Evolutionary conservation across 1,139 yeast species (phyloP).

Genomic region (Yamadazyma aaseri): DNA sequence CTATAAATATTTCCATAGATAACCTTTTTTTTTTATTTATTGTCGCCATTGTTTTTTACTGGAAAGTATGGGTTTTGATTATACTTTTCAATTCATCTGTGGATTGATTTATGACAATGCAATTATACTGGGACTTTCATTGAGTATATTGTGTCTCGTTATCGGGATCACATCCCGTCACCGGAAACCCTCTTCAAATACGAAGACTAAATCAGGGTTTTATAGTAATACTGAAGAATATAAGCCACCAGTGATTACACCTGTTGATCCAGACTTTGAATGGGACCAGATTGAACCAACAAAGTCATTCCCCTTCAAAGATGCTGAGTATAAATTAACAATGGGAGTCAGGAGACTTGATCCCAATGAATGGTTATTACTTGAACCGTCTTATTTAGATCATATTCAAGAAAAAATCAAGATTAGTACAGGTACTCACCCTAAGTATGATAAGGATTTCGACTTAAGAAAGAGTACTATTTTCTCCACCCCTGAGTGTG

Average conservation of each 20-base stretch:
- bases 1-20: too few species aligned
- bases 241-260: slow-evolving; percentile 12
- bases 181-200: background rate
- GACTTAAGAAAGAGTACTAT: slow-evolving; percentile 31
- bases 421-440: slow-evolving; percentile 39
- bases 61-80: too few species aligned
- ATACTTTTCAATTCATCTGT: too few species aligned
- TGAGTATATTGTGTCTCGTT: too few species aligned
- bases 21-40: too few species aligned
- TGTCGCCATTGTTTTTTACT: too few species aligned
- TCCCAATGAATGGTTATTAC: slow-evolving; percentile 60
- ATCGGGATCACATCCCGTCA: slow-evolving; percentile 1
- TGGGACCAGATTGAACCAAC: slow-evolving; percentile 18
- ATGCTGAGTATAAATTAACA: slow-evolving; percentile 60
- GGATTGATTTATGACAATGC: too few species aligned
- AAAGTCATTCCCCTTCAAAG: slow-evolving; percentile 40
- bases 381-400: slow-evolving; percentile 62
- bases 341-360: slow-evolving; percentile 63
- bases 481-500: slow-evolving; percentile 40
- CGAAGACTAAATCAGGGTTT: background rate
- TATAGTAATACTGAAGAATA: slow-evolving; percentile 2
- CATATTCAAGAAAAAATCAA: slow-evolving; percentile 43
- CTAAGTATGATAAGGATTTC: slow-evolving; percentile 30
- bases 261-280: slow-evolving; percentile 17
- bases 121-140: too few species aligned